A percentile compares a stretch with the other conserved stretches of the same genome.
Evolutionary conservation across 495 filamentous ascomycete genomes (phyloP).

Genomic region (Glonium stellatum): DNA sequence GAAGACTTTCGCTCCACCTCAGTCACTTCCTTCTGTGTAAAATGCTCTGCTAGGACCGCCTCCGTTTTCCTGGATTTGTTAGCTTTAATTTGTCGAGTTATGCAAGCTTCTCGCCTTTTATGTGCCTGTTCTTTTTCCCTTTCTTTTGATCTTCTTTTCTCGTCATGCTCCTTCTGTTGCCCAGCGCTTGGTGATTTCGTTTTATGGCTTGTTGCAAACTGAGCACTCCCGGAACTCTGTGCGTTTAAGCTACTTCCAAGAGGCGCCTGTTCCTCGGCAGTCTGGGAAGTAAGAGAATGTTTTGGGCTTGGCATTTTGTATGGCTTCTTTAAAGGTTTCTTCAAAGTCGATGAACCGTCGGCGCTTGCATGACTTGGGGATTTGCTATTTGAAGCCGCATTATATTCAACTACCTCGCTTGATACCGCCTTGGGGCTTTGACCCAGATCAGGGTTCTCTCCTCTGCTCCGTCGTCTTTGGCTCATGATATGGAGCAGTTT

Average conservation of each 20-base stretch:
- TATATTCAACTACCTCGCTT: neutral
- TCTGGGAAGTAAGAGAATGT: neutral
- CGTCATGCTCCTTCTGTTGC: neutral
- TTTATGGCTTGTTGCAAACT: neutral
- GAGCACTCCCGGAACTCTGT: too few species aligned
- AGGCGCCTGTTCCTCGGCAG: neutral
- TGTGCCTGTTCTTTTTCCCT: neutral
- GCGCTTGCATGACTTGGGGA: neutral
- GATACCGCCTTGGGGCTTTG: neutral
- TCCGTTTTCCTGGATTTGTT: neutral
- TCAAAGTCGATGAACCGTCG: conserved; percentile 5
- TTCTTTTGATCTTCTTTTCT: neutral
- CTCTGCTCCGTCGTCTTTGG: neutral
- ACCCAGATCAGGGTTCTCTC: neutral
- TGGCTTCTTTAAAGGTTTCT: neutral
- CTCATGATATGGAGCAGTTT: neutral
- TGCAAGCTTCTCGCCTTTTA: conserved; percentile 3
- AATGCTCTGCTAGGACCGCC: neutral
- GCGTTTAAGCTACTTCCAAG: neutral
- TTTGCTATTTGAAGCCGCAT: neutral
- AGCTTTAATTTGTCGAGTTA: neutral
- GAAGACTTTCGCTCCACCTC: neutral
- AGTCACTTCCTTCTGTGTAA: neutral
- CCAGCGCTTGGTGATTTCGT: neutral
- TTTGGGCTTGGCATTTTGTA: conserved; percentile 8